These are phyloP conservation scores for Ogataea degrootiae DNA, from an alignment of 805 yeast species.

Conservation along the genomic window DNA sequence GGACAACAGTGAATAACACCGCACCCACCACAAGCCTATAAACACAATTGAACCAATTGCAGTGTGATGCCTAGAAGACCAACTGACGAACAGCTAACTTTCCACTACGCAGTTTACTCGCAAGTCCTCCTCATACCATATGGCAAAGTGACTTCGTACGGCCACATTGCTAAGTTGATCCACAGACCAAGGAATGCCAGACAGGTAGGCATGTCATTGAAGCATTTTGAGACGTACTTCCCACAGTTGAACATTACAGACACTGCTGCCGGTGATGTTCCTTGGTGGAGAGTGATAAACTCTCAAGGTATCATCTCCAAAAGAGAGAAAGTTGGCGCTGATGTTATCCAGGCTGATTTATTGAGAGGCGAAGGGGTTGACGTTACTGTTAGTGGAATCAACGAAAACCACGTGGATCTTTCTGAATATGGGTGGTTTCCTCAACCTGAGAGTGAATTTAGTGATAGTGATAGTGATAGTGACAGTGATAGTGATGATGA, in stretches of 20 bases:
- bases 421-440: constrained; percentile 69
- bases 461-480: constrained; percentile 1
- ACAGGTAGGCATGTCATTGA: constrained; percentile 70
- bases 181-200: constrained; percentile 63
- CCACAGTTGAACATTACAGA: constrained; percentile 19
- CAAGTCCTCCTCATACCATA: constrained; percentile 50
- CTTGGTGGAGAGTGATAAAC: constrained; percentile 79
- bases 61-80: constrained; percentile 40
- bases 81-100: constrained; percentile 27
- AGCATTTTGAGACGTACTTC: constrained; percentile 37
- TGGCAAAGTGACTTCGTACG: constrained; percentile 68
- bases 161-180: constrained; percentile 63
- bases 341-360: constrained; percentile 39
- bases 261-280: constrained; percentile 44
- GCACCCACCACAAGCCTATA: too few species aligned
- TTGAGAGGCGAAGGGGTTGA: constrained; percentile 47
- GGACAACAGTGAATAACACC: too few species aligned
- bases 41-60: neutral
- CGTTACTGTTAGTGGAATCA: constrained; percentile 24
- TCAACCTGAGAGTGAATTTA: constrained; percentile 28
- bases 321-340: constrained; percentile 38
- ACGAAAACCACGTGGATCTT: constrained; percentile 37
- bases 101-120: constrained; percentile 57
- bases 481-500: constrained; percentile 3
- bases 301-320: constrained; percentile 61